Percentiles rank a stretch among this genome's conserved stretches.
phyloP scores from a whole-genome alignment of 768 basidiomycete species.

The Suillus variegatus region DNA sequence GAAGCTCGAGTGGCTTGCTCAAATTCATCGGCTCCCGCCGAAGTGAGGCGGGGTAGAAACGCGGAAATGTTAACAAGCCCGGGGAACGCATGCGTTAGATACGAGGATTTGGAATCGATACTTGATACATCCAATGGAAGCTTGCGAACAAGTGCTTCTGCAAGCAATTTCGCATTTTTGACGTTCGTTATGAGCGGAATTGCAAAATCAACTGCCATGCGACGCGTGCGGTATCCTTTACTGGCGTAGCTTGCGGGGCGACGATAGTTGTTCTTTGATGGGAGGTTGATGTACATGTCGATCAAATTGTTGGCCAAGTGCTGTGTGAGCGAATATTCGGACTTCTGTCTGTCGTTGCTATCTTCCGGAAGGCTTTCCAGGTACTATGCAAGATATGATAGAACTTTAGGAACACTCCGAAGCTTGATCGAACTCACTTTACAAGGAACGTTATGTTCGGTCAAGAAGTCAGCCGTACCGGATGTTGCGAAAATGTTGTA shows the following conservation, averaged over 20 bases:
- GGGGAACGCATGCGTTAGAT: constrained; percentile 87
- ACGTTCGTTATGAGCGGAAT: constrained; percentile 97
- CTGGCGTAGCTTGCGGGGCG: constrained; percentile 96
- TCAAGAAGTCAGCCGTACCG: constrained; percentile 96
- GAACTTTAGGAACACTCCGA: not conserved
- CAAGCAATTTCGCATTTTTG: constrained; percentile 96
- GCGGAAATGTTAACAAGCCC: constrained; percentile 88
- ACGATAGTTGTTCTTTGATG: constrained; percentile 96
- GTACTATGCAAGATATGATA: constrained; percentile 51
- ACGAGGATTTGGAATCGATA: constrained; percentile 93
- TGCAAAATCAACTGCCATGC: constrained; percentile 99
- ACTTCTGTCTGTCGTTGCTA: constrained; percentile 80
- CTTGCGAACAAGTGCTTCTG: constrained; percentile 89
- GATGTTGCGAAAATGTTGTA: constrained; percentile 97
- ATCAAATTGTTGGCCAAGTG: constrained; percentile 97
- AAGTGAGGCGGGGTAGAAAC: constrained; percentile 74
- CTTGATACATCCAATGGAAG: constrained; percentile 88
- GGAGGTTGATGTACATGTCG: constrained; percentile 99
- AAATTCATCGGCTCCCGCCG: constrained; percentile 52
- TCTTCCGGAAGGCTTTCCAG: constrained; percentile 84
- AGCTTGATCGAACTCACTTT: constrained; percentile 54
- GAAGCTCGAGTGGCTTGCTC: constrained; percentile 75
- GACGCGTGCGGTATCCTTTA: constrained; percentile 94
- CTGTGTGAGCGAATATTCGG: constrained; percentile 95
- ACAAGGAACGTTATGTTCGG: constrained; percentile 95